Evolutionary conservation across 2,329 filamentous ascomycete species (phyloP).

Genomic region (Pseudocercospora ulei): DNA sequence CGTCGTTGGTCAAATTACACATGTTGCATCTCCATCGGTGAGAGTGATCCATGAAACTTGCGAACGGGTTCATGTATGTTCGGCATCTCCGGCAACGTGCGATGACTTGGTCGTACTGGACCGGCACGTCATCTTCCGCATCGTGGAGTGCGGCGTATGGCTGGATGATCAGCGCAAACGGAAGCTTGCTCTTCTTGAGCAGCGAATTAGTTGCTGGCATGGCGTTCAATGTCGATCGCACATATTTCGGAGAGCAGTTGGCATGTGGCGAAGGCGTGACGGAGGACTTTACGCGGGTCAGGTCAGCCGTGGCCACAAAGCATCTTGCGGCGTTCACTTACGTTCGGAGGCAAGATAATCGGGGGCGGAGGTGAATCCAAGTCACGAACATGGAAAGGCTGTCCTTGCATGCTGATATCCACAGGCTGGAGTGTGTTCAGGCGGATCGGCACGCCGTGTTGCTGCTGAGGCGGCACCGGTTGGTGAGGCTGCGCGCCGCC

Average conservation of each 20-base stretch:
- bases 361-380: slow-evolving; percentile 83
- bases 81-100: slow-evolving; percentile 90
- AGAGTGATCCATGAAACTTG: slow-evolving; percentile 90
- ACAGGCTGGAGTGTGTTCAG: slow-evolving; percentile 88
- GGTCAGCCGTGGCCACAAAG: slow-evolving; percentile 8
- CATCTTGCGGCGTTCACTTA: slow-evolving; percentile 44
- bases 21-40: slow-evolving; percentile 99
- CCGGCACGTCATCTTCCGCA: slow-evolving; percentile 77
- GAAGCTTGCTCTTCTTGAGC: slow-evolving; percentile 91
- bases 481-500: slow-evolving; percentile 42
- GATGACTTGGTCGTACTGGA: slow-evolving; percentile 95
- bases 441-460: slow-evolving; percentile 41
- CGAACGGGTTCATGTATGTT: slow-evolving; percentile 96
- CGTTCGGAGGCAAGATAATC: slow-evolving; percentile 83
- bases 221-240: slow-evolving; percentile 89
- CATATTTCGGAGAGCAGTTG: slow-evolving; percentile 87
- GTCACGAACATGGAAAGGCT: slow-evolving; percentile 89
- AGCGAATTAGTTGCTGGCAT: slow-evolving; percentile 85
- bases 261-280: slow-evolving; percentile 83
- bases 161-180: slow-evolving; percentile 91
- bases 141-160: slow-evolving; percentile 91
- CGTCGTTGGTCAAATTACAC: slow-evolving; percentile 97
- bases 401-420: slow-evolving; percentile 63
- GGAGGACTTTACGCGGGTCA: slow-evolving; percentile 54
- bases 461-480: slow-evolving; percentile 42